A percentile compares a stretch with the other conserved stretches of the same genome.
Evolutionary conservation across 768 basidiomycete genomes (phyloP).

Genomic region (Leucocoprinus sp.): DNA sequence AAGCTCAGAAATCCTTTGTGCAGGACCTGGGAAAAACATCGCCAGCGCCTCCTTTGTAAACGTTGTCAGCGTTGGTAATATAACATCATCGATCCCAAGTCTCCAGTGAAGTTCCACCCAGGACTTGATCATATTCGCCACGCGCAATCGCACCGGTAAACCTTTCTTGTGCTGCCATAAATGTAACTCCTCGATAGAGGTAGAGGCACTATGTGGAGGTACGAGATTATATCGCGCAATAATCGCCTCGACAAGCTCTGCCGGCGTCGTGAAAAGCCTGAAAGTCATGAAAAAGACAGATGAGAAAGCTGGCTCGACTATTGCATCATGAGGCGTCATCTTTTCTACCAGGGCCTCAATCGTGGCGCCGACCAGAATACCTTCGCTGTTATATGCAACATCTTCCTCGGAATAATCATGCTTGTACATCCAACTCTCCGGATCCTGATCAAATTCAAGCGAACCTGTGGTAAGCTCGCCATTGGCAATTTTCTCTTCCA

Average conservation of each 20-base stretch:
- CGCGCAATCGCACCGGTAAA: conserved; percentile 81
- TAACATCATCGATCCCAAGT: conserved; percentile 58
- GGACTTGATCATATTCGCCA: conserved; percentile 87
- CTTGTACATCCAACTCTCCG: conserved; percentile 47
- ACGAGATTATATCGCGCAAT: conserved; percentile 78
- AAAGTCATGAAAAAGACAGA: conserved; percentile 95
- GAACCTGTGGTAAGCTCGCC: conserved; percentile 46
- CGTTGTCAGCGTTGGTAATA: conserved; percentile 45
- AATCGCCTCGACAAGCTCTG: conserved; percentile 67
- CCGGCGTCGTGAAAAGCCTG: conserved; percentile 78
- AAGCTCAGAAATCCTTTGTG: conserved; percentile 66
- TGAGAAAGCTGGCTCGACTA: conserved; percentile 81
- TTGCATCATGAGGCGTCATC: conserved; percentile 90
- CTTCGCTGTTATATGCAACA: conserved; percentile 85
- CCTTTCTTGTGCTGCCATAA: conserved; percentile 86
- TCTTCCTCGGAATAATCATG: conserved; percentile 81
- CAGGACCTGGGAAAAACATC: conserved; percentile 56
- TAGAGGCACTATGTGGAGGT: conserved; percentile 47
- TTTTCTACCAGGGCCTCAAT: conserved; percentile 88
- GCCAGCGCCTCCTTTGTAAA: conserved; percentile 59
- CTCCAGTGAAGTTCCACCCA: conserved; percentile 95
- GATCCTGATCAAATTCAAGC: conserved; percentile 30
- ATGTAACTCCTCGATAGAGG: conserved; percentile 51
- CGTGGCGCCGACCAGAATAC: conserved; percentile 85
- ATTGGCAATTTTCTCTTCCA: conserved; percentile 49